Percentiles rank a stretch among this genome's conserved stretches.
These are phyloP conservation scores for Cercospora berteroae DNA, from an alignment of 2,329 filamentous ascomycete species.

Conservation along the genomic window DNA sequence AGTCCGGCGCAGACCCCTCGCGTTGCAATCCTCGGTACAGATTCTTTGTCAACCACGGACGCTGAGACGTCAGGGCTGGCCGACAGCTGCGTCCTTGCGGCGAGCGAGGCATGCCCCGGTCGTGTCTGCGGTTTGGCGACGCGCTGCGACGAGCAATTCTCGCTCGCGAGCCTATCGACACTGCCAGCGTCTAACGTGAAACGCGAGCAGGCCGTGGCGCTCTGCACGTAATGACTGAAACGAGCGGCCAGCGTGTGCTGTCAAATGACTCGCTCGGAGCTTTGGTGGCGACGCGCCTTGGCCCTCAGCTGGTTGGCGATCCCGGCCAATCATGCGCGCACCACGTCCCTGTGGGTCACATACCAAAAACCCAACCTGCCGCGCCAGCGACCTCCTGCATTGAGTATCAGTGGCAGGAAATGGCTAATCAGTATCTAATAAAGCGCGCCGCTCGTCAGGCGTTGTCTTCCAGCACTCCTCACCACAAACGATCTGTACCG, in stretches of 20 bases:
- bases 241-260: constrained; percentile 7
- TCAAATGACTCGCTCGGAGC: constrained; percentile 3
- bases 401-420: constrained; percentile 13
- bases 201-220: constrained; percentile 11
- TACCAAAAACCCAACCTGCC: constrained; percentile 19
- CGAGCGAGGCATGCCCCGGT: neutral
- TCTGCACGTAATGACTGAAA: constrained; percentile 19
- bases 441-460: constrained; percentile 5
- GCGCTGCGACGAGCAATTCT: constrained; percentile 4
- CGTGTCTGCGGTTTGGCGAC: constrained; percentile 9
- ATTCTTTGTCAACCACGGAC: constrained; percentile 18
- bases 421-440: constrained; percentile 16
- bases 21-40: constrained; percentile 13
- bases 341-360: constrained; percentile 12
- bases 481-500: constrained; percentile 13
- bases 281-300: constrained; percentile 16
- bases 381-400: constrained; percentile 24
- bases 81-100: neutral
- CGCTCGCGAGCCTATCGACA: constrained; percentile 13
- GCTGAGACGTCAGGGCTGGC: constrained; percentile 5
- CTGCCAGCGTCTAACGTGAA: constrained; percentile 18
- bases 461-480: constrained; percentile 1
- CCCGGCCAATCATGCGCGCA: constrained; percentile 19
- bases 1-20: constrained; percentile 16
- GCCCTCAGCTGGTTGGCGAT: constrained; percentile 14